Percentiles rank a stretch among this genome's conserved stretches.
Conservation (phyloP, 805 yeast genomes). For the Spathaspora arborariae region DNA sequence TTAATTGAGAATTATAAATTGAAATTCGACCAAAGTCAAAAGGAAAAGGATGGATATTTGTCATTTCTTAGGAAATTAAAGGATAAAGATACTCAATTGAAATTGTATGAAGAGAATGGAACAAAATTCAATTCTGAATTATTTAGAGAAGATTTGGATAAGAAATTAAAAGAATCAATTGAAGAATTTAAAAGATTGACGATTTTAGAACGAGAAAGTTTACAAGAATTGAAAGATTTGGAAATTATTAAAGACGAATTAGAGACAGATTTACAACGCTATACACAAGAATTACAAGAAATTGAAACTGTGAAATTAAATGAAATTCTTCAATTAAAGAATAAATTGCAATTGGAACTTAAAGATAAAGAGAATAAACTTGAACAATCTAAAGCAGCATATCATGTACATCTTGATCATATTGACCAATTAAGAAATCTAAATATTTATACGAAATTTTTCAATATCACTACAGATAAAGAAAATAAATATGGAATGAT, state of each 20-base stretch:
- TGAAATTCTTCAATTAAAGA: constrained; percentile 46
- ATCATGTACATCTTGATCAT: constrained; percentile 59
- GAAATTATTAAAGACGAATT: constrained; percentile 44
- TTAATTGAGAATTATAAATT: constrained; percentile 61
- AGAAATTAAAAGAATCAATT: constrained; percentile 43
- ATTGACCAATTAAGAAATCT: constrained; percentile 68
- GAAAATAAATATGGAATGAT: constrained; percentile 69
- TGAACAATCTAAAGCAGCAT: constrained; percentile 59
- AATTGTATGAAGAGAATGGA: background rate
- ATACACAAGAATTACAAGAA: constrained; percentile 36
- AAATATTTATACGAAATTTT: constrained; percentile 80
- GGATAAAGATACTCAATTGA: constrained; percentile 18
- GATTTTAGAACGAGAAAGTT: constrained; percentile 27
- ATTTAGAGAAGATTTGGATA: constrained; percentile 15
- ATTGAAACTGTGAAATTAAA: constrained; percentile 42
- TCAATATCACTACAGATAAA: constrained; percentile 71
- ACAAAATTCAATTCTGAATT: constrained; percentile 8
- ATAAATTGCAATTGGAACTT: constrained; percentile 53
- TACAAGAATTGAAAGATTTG: constrained; percentile 30
- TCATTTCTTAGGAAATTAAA: constrained; percentile 69
- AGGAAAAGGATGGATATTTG: constrained; percentile 75
- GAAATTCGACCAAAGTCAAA: constrained; percentile 67
- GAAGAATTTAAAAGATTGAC: constrained; percentile 46
- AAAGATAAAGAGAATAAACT: constrained; percentile 49
- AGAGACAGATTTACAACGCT: constrained; percentile 43